Base-by-base conservation (phyloP, 2,329 filamentous ascomycete species). In the Chaetomium globosum region DNA sequence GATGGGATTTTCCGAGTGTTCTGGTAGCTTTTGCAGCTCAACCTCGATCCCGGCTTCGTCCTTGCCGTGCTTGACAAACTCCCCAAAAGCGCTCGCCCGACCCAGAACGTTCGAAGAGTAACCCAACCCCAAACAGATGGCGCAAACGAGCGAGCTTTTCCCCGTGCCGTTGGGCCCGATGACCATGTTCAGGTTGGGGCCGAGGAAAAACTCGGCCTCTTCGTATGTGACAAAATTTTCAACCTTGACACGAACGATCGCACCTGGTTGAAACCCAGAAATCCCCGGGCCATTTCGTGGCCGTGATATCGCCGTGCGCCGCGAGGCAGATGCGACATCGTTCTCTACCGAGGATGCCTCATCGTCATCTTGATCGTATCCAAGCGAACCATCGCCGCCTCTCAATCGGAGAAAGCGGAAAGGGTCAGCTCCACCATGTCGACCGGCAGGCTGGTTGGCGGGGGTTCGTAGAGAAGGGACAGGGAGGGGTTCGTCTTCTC, bases 141-240 rank as follows among this genome's bases (percentile, higher is more conserved):
- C 95, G 78, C 95, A 99, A 52, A 99, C 94, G 30, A 99, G 83
- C 0, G 95, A 97, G 78, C 94, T 98, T 79, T 99, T 99, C 63
- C 95, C 95, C 0, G 95, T 98, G 39, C 95, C 95, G 73, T 99
- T 99, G n/a, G 95, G 95, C 0, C 95, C 95, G 71, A 99, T 97
- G 61, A 99, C 89, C 94, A 99, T 98, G 76, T 99, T 99, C 73
- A 99, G 78, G 75, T 91, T 94, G 0, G 95, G 94, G 0, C 95
- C 95, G 13, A 93, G 92, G 65, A 89, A 87, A 77, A 98, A 97
- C 70, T 97, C 93, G 63, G 93, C 94, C 61, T 89, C 87, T 58
- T 91, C 93, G 78, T 99, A 99, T 0, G 95, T 99, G 63, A 99
- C 92, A 72, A 99, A 99, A 77, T 98, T 91, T 57, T 84, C 85